Conservation (phyloP, 2,329 filamentous ascomycete genomes). For the Pestalotiopsis sp. region DNA sequence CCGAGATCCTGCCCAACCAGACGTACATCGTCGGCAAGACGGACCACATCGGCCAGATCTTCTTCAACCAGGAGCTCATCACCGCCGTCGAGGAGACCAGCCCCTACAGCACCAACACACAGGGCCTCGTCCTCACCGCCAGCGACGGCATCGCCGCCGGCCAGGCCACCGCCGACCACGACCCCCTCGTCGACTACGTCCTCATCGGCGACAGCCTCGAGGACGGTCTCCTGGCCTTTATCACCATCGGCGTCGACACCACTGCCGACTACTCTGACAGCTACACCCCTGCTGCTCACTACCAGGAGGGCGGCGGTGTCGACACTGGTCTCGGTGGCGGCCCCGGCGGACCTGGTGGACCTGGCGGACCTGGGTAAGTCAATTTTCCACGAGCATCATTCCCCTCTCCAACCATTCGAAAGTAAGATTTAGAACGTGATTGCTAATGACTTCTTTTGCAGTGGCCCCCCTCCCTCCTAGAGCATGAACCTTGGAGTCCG, state of each 20-base stretch:
- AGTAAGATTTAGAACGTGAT: too few relatives aligned
- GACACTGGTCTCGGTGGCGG: constrained; percentile 20
- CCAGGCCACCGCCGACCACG: constrained; percentile 51
- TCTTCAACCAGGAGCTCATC: constrained; percentile 60
- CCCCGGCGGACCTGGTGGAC: constrained; percentile 1
- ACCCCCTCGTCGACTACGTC: constrained; percentile 60
- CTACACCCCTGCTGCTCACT: constrained; percentile 26
- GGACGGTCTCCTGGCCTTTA: constrained; percentile 53
- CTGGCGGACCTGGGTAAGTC: constrained; percentile 1
- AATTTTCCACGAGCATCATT: neutral
- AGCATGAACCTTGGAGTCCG: too few relatives aligned
- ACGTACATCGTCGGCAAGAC: constrained; percentile 49
- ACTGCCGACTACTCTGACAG: constrained; percentile 28
- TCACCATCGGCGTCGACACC: constrained; percentile 49
- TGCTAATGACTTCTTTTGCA: too few relatives aligned
- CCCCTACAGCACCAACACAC: constrained; percentile 46
- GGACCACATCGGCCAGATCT: constrained; percentile 63
- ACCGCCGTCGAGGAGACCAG: constrained; percentile 43
- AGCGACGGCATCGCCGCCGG: constrained; percentile 52
- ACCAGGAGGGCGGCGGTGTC: constrained; percentile 30
- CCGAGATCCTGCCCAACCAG: constrained; percentile 45
- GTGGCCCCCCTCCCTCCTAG: too few relatives aligned
- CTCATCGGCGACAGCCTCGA: constrained; percentile 51
- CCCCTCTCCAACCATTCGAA: too few relatives aligned
- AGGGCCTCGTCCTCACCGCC: constrained; percentile 47